These are phyloP conservation scores for Phytophthora macrochlamydospora DNA, from an alignment of 352 stramenopile genomes.

Conservation along the genomic window DNA sequence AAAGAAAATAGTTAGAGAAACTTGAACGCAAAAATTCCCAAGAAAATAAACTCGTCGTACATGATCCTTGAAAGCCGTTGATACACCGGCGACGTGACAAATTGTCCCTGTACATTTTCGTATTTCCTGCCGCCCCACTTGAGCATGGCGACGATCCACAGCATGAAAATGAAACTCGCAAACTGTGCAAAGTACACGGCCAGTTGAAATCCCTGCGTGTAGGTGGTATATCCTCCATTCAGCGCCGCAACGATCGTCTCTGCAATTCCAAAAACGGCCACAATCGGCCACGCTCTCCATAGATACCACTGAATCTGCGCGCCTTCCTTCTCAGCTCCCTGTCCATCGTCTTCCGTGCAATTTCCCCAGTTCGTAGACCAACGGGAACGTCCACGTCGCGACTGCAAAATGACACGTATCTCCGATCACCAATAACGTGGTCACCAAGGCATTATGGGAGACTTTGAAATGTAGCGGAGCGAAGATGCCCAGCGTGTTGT, in stretches of 20 bases:
- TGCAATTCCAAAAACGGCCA: conserved; percentile 28
- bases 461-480: conserved; percentile 37
- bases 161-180: conserved; percentile 47
- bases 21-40: background rate
- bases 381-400: conserved; percentile 44
- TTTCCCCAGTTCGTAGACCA: conserved; percentile 44
- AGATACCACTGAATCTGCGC: conserved; percentile 35
- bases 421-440: conserved; percentile 32
- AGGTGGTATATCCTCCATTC: conserved; percentile 43
- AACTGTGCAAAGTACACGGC: conserved; percentile 50
- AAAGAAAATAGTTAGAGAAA: conserved; percentile 1
- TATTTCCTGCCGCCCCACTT: conserved; percentile 57
- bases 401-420: conserved; percentile 41
- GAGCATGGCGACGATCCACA: conserved; percentile 36
- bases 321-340: conserved; percentile 38
- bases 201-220: conserved; percentile 42
- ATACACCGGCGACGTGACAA: conserved; percentile 63
- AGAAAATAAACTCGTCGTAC: conserved; percentile 15
- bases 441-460: conserved; percentile 20
- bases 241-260: conserved; percentile 30
- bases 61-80: conserved; percentile 62
- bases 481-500: conserved; percentile 39
- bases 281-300: conserved; percentile 26
- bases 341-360: conserved; percentile 50
- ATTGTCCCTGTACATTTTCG: conserved; percentile 59